Evolutionary conservation across 495 filamentous ascomycete genomes (phyloP), one percentile per base, ranked within the genome.

Genomic region (Astrothelium macrocarpum): DNA sequence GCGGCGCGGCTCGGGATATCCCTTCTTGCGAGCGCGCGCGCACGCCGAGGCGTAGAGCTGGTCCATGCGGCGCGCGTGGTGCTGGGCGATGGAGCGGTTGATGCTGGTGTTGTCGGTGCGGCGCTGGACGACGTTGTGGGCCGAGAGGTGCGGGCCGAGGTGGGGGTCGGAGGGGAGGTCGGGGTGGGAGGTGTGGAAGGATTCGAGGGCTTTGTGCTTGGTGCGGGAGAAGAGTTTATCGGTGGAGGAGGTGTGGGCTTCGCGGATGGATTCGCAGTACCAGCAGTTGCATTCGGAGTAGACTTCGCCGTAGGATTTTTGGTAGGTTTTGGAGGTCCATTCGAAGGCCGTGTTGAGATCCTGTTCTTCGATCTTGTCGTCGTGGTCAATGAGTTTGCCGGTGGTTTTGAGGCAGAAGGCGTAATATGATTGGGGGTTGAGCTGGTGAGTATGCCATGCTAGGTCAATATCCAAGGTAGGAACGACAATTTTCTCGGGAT

Each of bases 391-490:
- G 70, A 91, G 88, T 43, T 79, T 79, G 20, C 63, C 62, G 7
- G 71, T 75, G 34, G 71, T 66, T 1, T 28, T 49, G 1, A 65
- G 46, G n/a, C 79, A 83, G 70, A 78, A 88, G n/a, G 59, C 43
- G 68, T 81, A 86, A 73, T 95, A 95, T 20, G 71, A 62, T 18
- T 70, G 68, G 0, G 90, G 89, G 3, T 77, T 83, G 20, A 95
- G 81, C 63, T 83, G 82, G 67, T 84, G 81, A 1, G 80, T 85
- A 64, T 89, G 85, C 90, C 91, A 96, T 9, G 84, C 90, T 0
- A 95, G 77, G 72, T 95, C 91, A n/a, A 95, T 82, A 65, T 95
- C 91, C 1, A 95, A 78, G 14, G 91, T 95, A 2, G 91, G 91
- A 0, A 95, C 90, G 0, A 83, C 84, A 45, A 83, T 78, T 14